Percentiles rank a stretch among this genome's conserved stretches.
Conservation (phyloP, 2,329 filamentous ascomycete species). For the Pochonia chlamydosporia region DNA sequence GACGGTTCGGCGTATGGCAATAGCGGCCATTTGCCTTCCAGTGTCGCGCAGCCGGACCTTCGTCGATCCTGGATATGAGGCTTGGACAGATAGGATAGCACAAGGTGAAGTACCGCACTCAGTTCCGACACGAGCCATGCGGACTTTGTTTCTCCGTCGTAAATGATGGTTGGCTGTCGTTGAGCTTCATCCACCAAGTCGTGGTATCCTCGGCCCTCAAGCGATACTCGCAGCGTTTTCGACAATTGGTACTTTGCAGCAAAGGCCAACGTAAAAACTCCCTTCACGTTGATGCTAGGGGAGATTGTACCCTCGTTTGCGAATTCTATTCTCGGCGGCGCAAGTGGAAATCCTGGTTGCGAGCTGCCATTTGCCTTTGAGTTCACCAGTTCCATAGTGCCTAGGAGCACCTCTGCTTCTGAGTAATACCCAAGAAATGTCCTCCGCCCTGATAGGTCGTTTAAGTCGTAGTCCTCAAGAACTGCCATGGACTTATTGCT, state of each 20-base stretch:
- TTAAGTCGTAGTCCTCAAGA: slow-evolving; percentile 16
- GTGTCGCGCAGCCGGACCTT: background rate
- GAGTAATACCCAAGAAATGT: background rate
- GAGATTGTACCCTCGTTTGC: background rate
- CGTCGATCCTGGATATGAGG: background rate
- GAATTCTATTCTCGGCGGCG: background rate
- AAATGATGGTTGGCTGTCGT: background rate
- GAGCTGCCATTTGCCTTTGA: background rate
- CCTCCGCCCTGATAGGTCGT: background rate
- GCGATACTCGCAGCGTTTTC: background rate
- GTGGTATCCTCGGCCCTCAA: background rate
- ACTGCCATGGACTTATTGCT: background rate
- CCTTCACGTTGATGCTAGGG: background rate
- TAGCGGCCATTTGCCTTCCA: background rate
- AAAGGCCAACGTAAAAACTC: background rate
- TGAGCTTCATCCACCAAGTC: background rate
- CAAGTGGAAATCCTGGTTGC: background rate
- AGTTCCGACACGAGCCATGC: background rate
- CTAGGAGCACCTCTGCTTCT: background rate
- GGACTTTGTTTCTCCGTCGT: background rate
- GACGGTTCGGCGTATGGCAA: background rate
- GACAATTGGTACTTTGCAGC: background rate
- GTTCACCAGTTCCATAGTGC: background rate
- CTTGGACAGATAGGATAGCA: background rate
- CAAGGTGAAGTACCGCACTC: background rate